Percentiles rank a stretch among this genome's conserved stretches.
Evolutionary conservation across 495 filamentous ascomycete genomes (phyloP).

Genomic region (Xeromyces bisporus): DNA sequence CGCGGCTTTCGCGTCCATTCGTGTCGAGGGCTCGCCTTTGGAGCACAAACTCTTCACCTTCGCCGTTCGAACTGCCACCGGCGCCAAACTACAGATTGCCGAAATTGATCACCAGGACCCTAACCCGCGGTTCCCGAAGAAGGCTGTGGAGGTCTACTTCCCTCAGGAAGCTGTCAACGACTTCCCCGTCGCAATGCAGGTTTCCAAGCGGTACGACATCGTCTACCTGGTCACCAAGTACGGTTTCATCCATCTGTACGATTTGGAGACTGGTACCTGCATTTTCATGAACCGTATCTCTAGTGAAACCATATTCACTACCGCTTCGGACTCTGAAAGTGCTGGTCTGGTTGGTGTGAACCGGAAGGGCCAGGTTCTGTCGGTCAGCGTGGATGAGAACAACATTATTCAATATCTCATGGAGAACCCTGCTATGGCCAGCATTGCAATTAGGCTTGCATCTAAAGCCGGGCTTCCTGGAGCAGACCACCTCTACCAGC

Average conservation of each 20-base stretch:
- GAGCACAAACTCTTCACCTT: constrained; percentile 96
- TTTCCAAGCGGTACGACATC: constrained; percentile 86
- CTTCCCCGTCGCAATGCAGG: constrained; percentile 96
- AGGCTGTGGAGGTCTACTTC: constrained; percentile 95
- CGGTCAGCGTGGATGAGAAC: constrained; percentile 80
- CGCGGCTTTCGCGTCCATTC: constrained; percentile 79
- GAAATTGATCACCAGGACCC: constrained; percentile 86
- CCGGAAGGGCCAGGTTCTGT: constrained; percentile 87
- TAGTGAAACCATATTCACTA: constrained; percentile 96
- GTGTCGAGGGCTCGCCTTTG: constrained; percentile 70
- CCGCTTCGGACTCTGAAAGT: constrained; percentile 65
- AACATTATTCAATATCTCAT: constrained; percentile 86
- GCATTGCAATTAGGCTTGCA: constrained; percentile 86
- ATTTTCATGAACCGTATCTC: constrained; percentile 99
- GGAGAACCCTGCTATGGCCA: constrained; percentile 81
- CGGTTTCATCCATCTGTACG: constrained; percentile 96
- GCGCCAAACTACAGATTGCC: constrained; percentile 94
- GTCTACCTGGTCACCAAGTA: constrained; percentile 98
- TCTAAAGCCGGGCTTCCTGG: constrained; percentile 86
- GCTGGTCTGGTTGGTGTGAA: constrained; percentile 89
- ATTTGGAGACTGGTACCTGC: constrained; percentile 88
- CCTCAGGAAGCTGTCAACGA: constrained; percentile 86
- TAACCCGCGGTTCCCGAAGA: constrained; percentile 81
- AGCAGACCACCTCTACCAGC: constrained; percentile 83
- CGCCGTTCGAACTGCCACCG: constrained; percentile 68